A percentile compares a stretch with the other conserved stretches of the same genome.
Evolutionary conservation across 257 asterid genomes (phyloP).

Genomic region (Rhazya stricta): DNA sequence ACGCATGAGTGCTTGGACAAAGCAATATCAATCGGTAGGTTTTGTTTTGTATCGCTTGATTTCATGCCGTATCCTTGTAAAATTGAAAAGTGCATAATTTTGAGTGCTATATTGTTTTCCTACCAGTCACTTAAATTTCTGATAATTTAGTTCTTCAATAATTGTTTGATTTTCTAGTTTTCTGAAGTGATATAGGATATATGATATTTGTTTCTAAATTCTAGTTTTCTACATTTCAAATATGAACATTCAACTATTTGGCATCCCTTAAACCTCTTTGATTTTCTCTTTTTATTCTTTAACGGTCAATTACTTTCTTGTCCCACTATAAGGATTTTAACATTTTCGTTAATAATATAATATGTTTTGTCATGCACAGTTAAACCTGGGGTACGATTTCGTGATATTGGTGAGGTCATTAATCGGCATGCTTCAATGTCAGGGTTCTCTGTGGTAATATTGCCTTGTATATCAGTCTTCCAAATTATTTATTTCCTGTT

Average conservation of each 20-base stretch:
- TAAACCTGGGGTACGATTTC: slow-evolving; percentile 90
- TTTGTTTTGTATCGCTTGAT: neutral
- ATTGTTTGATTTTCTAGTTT: neutral
- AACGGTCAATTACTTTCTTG: neutral
- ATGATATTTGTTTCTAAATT: neutral
- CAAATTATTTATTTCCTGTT: neutral
- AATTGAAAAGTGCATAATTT: neutral
- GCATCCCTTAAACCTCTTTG: neutral
- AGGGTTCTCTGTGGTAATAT: slow-evolving; percentile 84
- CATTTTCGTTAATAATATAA: neutral
- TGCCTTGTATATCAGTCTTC: neutral
- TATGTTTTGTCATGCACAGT: slow-evolving; percentile 40
- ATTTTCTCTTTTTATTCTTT: neutral
- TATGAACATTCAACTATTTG: neutral
- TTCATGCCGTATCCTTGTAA: neutral
- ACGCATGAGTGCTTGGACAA: slow-evolving; percentile 94
- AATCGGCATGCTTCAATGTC: slow-evolving; percentile 88
- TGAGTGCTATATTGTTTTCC: neutral
- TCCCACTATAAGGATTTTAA: neutral
- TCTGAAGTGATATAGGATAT: neutral
- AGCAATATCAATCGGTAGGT: slow-evolving; percentile 82
- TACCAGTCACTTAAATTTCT: neutral
- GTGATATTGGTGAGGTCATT: slow-evolving; percentile 90
- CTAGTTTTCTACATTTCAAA: neutral
- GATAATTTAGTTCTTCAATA: neutral